Evolutionary conservation across 495 filamentous ascomycete genomes (phyloP).

Genomic region (Tuber magnatum): DNA sequence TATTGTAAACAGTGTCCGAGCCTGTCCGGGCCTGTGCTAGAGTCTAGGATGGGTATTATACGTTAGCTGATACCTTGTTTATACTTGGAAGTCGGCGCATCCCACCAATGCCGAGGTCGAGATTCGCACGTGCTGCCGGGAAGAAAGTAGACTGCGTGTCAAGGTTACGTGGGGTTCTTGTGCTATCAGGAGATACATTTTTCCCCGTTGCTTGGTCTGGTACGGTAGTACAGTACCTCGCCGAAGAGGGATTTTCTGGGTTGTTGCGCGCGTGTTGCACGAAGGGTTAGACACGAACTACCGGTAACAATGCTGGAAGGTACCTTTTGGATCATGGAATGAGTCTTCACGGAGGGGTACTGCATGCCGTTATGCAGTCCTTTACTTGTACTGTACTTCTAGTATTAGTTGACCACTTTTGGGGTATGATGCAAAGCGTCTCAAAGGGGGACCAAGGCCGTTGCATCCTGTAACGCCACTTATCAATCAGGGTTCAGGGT

Average conservation of each 20-base stretch:
- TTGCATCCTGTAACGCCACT: too few species aligned
- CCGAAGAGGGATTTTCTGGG: not conserved
- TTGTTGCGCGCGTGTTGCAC: not conserved
- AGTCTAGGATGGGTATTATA: not conserved
- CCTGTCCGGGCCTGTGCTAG: not conserved
- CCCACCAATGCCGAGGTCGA: not conserved
- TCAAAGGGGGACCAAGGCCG: too few species aligned
- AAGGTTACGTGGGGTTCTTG: not conserved
- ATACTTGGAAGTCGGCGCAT: not conserved
- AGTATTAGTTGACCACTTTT: too few species aligned
- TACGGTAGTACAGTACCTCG: not conserved
- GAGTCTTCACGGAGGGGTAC: not conserved
- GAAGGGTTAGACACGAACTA: not conserved
- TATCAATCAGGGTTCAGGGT: too few species aligned
- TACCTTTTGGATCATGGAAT: not conserved
- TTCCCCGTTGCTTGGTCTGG: not conserved
- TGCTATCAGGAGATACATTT: not conserved
- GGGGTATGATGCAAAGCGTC: too few species aligned
- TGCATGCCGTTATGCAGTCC: too few species aligned
- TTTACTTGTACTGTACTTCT: too few species aligned
- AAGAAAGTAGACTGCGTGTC: not conserved
- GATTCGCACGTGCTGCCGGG: not conserved
- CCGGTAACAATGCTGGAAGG: not conserved
- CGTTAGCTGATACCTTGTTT: not conserved
- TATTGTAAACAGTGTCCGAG: not conserved